phyloP scores from a whole-genome alignment of 2,329 filamentous ascomycete genomes.

The Claviceps africana region DNA sequence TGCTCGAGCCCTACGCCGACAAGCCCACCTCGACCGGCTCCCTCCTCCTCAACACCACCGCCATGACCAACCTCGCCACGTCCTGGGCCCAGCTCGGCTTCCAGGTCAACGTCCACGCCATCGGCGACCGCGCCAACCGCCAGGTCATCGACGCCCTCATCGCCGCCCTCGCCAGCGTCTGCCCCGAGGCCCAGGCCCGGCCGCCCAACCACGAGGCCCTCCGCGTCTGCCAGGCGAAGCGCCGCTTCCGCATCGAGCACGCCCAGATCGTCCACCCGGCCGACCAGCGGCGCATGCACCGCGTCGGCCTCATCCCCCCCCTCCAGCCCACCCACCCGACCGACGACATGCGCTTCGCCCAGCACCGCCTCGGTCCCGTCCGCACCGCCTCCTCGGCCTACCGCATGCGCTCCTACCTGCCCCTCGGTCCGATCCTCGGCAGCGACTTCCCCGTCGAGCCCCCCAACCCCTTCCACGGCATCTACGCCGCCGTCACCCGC shows the following conservation, averaged over 20 bases:
- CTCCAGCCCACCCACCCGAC: constrained; percentile 62
- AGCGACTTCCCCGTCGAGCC: constrained; percentile 63
- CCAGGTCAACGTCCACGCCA: constrained; percentile 61
- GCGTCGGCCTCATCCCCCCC: constrained; percentile 49
- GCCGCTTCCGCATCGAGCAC: constrained; percentile 56
- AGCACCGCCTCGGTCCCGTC: constrained; percentile 40
- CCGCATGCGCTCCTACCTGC: constrained; percentile 48
- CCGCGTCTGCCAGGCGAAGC: constrained; percentile 36
- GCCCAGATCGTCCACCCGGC: constrained; percentile 54
- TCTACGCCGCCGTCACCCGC: constrained; percentile 53
- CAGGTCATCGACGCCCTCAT: constrained; percentile 50
- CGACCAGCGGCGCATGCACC: constrained; percentile 46
- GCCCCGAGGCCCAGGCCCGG: constrained; percentile 21
- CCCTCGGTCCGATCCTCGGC: constrained; percentile 42
- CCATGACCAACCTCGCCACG: constrained; percentile 37
- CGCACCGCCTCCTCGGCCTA: constrained; percentile 47
- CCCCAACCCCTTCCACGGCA: constrained; percentile 50
- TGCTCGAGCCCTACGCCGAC: constrained; percentile 57
- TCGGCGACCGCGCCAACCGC: constrained; percentile 55
- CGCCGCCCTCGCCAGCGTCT: constrained; percentile 38
- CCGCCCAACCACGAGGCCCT: constrained; percentile 22
- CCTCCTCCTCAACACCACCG: constrained; percentile 50
- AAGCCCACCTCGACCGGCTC: constrained; percentile 46
- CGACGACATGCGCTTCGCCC: constrained; percentile 55
- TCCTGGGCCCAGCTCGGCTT: constrained; percentile 47